Evolutionary conservation across 2,329 filamentous ascomycete genomes (phyloP).

Genomic region (Zarea fungicola): DNA sequence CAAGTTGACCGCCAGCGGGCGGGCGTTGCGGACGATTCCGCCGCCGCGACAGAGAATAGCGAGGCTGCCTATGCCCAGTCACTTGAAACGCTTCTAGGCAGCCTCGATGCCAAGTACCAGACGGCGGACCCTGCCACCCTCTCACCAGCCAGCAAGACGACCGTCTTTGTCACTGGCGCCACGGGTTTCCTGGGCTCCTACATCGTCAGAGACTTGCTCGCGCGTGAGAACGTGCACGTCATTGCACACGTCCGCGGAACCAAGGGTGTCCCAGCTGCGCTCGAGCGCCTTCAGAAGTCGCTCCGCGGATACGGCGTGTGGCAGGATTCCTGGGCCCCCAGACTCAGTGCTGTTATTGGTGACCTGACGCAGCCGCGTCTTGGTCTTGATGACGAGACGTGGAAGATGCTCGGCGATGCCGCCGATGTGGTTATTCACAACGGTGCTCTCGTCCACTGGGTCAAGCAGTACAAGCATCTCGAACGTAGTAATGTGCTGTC

Average conservation of each 20-base stretch:
- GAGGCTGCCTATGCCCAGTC: slow-evolving; percentile 51
- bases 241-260: slow-evolving; percentile 69
- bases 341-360: slow-evolving; percentile 65
- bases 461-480: slow-evolving; percentile 69
- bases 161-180: slow-evolving; percentile 79
- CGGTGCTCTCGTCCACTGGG: slow-evolving; percentile 77
- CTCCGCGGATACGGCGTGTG: slow-evolving; percentile 76
- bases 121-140: slow-evolving; percentile 16
- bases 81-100: slow-evolving; percentile 42
- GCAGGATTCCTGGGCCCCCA: slow-evolving; percentile 60
- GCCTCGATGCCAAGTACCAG: slow-evolving; percentile 44
- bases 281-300: slow-evolving; percentile 61
- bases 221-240: slow-evolving; percentile 41
- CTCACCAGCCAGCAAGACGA: slow-evolving; percentile 33
- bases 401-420: slow-evolving; percentile 58
- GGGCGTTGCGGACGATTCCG: slow-evolving; percentile 16
- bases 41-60: slow-evolving; percentile 32
- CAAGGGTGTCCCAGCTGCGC: slow-evolving; percentile 53
- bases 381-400: slow-evolving; percentile 61
- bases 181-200: slow-evolving; percentile 76
- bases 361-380: slow-evolving; percentile 69
- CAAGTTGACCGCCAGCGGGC: slow-evolving; percentile 26
- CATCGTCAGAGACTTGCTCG: slow-evolving; percentile 69
- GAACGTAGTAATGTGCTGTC: slow-evolving; percentile 72
- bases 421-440: slow-evolving; percentile 79